Percentiles rank a stretch among this genome's conserved stretches.
These are phyloP conservation scores for Aspergillus aculeatinus DNA, from an alignment of 2,329 filamentous ascomycete species.

Conservation along the genomic window DNA sequence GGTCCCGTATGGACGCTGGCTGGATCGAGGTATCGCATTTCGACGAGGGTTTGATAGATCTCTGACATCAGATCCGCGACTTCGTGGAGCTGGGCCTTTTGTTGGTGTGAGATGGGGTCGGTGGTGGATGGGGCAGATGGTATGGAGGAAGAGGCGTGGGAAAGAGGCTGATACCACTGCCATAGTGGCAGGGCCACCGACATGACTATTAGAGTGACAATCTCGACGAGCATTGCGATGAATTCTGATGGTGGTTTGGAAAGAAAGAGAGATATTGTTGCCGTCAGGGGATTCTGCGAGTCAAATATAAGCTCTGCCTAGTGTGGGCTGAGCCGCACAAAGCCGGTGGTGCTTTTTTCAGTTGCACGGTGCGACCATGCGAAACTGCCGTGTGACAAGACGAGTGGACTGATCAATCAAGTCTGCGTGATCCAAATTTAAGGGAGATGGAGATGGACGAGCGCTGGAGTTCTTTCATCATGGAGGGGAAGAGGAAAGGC, in stretches of 20 bases:
- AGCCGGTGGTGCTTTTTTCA: neutral
- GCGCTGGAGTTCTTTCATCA: neutral
- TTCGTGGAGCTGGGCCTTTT: constrained; percentile 21
- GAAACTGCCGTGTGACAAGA: neutral
- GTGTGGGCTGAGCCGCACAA: neutral
- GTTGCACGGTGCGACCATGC: neutral
- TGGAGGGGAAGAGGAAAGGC: neutral
- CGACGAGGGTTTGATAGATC: constrained; percentile 29
- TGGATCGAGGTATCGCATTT: constrained; percentile 28
- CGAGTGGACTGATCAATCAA: neutral
- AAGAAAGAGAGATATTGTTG: neutral
- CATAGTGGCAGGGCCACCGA: neutral
- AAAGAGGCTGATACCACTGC: neutral
- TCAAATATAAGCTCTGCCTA: neutral
- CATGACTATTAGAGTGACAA: neutral
- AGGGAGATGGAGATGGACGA: neutral
- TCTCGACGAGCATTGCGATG: neutral
- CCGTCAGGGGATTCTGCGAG: neutral
- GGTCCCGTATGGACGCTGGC: constrained; percentile 2
- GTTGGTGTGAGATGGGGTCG: neutral
- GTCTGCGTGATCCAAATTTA: neutral
- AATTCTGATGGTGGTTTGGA: neutral
- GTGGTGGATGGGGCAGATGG: neutral
- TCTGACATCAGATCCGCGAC: constrained; percentile 29
- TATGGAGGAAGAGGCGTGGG: neutral